Evolutionary conservation across 2,329 filamentous ascomycete genomes (phyloP).

Genomic region (Phaeoacremonium minimum): DNA sequence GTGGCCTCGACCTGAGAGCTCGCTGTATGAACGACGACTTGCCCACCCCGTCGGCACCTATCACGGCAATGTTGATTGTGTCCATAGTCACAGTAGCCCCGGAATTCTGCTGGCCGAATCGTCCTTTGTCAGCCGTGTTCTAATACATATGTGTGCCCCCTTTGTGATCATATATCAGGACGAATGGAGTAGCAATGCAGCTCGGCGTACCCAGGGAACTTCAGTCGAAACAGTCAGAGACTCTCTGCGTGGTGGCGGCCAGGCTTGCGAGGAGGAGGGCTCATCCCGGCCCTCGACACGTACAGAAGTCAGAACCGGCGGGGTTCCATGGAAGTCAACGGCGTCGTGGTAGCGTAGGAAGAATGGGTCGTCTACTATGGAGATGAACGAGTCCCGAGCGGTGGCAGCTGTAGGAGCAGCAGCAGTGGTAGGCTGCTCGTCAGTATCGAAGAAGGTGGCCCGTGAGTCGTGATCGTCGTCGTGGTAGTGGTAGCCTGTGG

Average conservation of each 20-base stretch:
- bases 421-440: too few species aligned
- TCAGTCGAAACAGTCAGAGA: constrained; percentile 35
- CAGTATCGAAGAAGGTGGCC: neutral
- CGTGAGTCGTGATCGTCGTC: neutral
- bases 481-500: too few species aligned
- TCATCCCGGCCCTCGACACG: constrained; percentile 29
- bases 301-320: constrained; percentile 2
- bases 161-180: constrained; percentile 3
- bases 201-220: constrained; percentile 5
- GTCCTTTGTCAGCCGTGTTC: constrained; percentile 4
- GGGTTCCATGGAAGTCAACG: constrained; percentile 14
- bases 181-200: neutral
- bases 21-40: constrained; percentile 66
- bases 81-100: constrained; percentile 38
- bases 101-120: constrained; percentile 2
- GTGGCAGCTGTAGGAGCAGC: neutral
- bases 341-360: constrained; percentile 41
- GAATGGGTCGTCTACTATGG: constrained; percentile 52
- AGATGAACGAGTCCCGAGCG: constrained; percentile 43
- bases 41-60: constrained; percentile 62
- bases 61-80: constrained; percentile 60
- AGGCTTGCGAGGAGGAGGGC: constrained; percentile 30
- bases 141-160: neutral
- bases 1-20: constrained; percentile 49
- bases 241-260: constrained; percentile 43